Evolutionary conservation across 1,139 yeast species (phyloP).

Genomic region (Diutina sp.): DNA sequence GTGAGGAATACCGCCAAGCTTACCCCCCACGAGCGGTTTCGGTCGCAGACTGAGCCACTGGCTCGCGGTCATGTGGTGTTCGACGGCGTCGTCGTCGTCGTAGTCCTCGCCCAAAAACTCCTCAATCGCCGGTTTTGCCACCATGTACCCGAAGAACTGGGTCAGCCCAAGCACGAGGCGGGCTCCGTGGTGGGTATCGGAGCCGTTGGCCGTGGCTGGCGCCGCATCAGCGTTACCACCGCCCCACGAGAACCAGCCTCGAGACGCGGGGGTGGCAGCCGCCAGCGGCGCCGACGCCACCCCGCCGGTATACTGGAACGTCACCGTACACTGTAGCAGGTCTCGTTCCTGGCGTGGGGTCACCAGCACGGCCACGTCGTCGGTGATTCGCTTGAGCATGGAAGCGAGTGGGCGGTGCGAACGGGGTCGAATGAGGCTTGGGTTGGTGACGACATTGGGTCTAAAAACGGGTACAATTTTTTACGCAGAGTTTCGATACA

Average conservation of each 20-base stretch:
- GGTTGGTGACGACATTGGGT: too few relatives aligned
- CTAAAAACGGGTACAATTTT: not conserved
- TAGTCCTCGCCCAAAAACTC: not conserved
- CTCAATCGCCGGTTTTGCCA: not conserved
- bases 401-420: not conserved
- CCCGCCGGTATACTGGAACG: not conserved
- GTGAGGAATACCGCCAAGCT: not conserved
- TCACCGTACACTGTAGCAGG: not conserved
- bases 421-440: not conserved
- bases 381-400: conserved; percentile 1
- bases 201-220: not conserved
- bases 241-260: not conserved
- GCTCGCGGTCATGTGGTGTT: not conserved
- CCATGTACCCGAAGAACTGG: conserved; percentile 1
- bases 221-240: not conserved
- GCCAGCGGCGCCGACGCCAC: not conserved
- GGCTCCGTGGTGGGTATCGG: not conserved
- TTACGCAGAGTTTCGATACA: not conserved
- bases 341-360: not conserved
- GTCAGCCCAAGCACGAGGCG: not conserved
- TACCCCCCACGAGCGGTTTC: not conserved
- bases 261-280: not conserved
- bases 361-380: not conserved
- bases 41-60: not conserved
- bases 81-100: not conserved